Percentiles rank a stretch among this genome's conserved stretches.
These are phyloP conservation scores for Saccharomycopsis selenospora DNA, from an alignment of 805 yeast species.

Conservation along the genomic window DNA sequence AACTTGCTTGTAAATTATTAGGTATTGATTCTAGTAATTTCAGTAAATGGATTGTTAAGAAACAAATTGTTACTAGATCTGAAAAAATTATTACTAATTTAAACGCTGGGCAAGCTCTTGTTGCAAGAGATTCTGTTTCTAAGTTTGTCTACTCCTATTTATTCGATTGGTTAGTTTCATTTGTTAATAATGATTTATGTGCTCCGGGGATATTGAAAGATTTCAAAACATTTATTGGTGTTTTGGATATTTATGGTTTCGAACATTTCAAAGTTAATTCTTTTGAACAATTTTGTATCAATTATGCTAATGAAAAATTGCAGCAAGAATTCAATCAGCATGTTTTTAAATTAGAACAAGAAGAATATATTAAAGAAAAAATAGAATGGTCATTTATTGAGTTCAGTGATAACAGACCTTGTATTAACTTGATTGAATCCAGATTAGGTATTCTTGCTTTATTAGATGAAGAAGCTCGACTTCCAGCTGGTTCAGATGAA, in stretches of 20 bases:
- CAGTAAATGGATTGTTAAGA: constrained; percentile 88
- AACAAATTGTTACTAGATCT: constrained; percentile 85
- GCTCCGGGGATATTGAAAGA: constrained; percentile 57
- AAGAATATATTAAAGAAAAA: constrained; percentile 84
- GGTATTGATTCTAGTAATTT: constrained; percentile 69
- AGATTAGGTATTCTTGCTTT: constrained; percentile 81
- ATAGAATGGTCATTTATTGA: constrained; percentile 97
- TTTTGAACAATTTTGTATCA: constrained; percentile 94
- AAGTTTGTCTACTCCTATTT: constrained; percentile 87
- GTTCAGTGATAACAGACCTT: constrained; percentile 93
- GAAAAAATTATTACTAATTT: constrained; percentile 85
- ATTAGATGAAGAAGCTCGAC: constrained; percentile 89
- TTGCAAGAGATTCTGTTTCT: constrained; percentile 95
- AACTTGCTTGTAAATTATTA: constrained; percentile 74
- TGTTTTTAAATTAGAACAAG: constrained; percentile 95
- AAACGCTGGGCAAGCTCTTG: constrained; percentile 75
- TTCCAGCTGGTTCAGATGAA: constrained; percentile 90
- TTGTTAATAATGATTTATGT: constrained; percentile 75
- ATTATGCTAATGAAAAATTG: constrained; percentile 92
- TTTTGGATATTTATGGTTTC: constrained; percentile 93
- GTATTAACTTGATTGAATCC: constrained; percentile 85
- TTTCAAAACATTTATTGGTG: constrained; percentile 80
- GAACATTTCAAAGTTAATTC: constrained; percentile 93
- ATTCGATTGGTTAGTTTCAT: constrained; percentile 90
- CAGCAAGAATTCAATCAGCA: constrained; percentile 98